Percentiles rank a stretch among this genome's conserved stretches.
phyloP scores from a whole-genome alignment of 306 rosid species.

The Rubus parviflorus region DNA sequence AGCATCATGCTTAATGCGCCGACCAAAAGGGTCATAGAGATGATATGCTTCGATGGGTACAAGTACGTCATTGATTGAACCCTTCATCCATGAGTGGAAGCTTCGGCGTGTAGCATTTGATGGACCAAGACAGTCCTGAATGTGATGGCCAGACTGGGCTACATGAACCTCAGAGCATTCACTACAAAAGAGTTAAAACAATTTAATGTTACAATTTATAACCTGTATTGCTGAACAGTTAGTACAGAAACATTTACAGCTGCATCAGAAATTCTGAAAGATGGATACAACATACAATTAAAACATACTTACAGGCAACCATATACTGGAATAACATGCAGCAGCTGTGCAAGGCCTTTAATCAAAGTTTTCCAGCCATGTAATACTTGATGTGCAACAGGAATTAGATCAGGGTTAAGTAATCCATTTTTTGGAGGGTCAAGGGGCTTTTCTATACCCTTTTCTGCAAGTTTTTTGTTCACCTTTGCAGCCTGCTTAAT shows the following conservation, averaged over 20 bases:
- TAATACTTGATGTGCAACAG: slow-evolving; percentile 77
- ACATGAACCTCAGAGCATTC: slow-evolving; percentile 97
- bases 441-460: slow-evolving; percentile 85
- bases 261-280: background rate
- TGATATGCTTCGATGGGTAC: slow-evolving; percentile 88
- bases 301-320: slow-evolving; percentile 71
- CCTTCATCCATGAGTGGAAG: slow-evolving; percentile 85
- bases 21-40: slow-evolving; percentile 89
- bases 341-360: slow-evolving; percentile 69
- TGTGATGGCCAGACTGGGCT: slow-evolving; percentile 62
- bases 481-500: slow-evolving; percentile 60
- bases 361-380: slow-evolving; percentile 90
- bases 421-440: slow-evolving; percentile 84
- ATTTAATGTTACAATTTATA: background rate
- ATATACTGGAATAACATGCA: slow-evolving; percentile 74
- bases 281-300: background rate
- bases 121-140: slow-evolving; percentile 67
- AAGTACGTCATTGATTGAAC: slow-evolving; percentile 76
- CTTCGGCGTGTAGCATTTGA: slow-evolving; percentile 60
- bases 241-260: slow-evolving; percentile 1
- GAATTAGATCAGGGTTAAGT: slow-evolving; percentile 73
- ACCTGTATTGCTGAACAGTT: background rate
- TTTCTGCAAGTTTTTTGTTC: slow-evolving; percentile 68
- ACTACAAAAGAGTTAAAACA: slow-evolving; percentile 47
- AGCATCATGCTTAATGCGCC: slow-evolving; percentile 74